Percentiles rank a stretch among this genome's conserved stretches.
Conservation (phyloP, 1,284 basidiomycete species). For the Apiotrichum mycotoxinovorans region DNA sequence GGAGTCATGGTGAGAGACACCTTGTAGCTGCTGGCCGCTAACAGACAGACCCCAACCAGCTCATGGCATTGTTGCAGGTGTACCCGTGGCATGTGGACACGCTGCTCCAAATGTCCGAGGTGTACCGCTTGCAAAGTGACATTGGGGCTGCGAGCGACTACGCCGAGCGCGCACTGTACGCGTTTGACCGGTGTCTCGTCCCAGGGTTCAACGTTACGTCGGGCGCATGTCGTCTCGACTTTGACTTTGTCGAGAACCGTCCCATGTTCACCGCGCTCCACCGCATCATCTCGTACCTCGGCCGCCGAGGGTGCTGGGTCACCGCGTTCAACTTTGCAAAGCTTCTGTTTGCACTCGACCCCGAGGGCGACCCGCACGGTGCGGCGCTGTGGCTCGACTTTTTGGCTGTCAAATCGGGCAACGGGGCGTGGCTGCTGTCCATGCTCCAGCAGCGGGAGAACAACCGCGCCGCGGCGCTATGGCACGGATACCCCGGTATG, state of each 20-base stretch:
- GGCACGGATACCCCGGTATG: constrained; percentile 73
- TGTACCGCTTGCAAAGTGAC: constrained; percentile 80
- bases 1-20: constrained; percentile 63
- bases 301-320: constrained; percentile 77
- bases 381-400: constrained; percentile 78
- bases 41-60: constrained; percentile 51
- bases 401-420: constrained; percentile 72
- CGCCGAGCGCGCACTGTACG: constrained; percentile 78
- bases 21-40: background rate
- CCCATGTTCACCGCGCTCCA: constrained; percentile 60
- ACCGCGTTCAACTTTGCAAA: constrained; percentile 86
- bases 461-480: constrained; percentile 50
- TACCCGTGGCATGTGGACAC: constrained; percentile 83
- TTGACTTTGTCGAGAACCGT: constrained; percentile 57
- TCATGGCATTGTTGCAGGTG: constrained; percentile 53
- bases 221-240: constrained; percentile 77
- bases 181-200: constrained; percentile 80
- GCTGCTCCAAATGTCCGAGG: constrained; percentile 70
- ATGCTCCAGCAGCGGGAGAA: constrained; percentile 53
- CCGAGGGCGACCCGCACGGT: constrained; percentile 78
- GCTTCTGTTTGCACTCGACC: constrained; percentile 74
- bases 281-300: constrained; percentile 73
- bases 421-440: constrained; percentile 72
- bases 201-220: constrained; percentile 76
- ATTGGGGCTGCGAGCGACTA: constrained; percentile 78